Percentiles rank a stretch among this genome's conserved stretches.
Conservation (phyloP, 1,139 yeast genomes). For the Suhomyces yuchorum region DNA sequence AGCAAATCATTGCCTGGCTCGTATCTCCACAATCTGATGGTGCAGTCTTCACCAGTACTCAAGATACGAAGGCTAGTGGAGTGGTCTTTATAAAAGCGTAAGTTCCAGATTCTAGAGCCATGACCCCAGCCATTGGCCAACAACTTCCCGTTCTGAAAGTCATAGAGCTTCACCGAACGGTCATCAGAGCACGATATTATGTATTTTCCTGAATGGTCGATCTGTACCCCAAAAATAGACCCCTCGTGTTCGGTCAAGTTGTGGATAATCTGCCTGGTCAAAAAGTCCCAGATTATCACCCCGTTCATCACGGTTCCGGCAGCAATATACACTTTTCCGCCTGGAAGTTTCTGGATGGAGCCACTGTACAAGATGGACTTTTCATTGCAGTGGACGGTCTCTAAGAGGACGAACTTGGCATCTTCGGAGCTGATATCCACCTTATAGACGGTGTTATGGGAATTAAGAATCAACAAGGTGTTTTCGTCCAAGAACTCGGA, state of each 20-base stretch:
- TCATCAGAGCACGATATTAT: conserved; percentile 91
- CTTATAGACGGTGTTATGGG: conserved; percentile 72
- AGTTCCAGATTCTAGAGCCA: conserved; percentile 88
- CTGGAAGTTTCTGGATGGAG: conserved; percentile 53
- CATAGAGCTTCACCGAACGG: conserved; percentile 80
- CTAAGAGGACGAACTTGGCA: conserved; percentile 27
- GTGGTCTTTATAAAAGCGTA: conserved; percentile 53
- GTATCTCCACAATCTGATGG: conserved; percentile 77
- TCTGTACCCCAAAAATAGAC: conserved; percentile 78
- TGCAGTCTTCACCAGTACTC: conserved; percentile 88
- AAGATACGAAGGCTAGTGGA: conserved; percentile 40
- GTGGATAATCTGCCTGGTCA: conserved; percentile 47
- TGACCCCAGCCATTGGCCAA: conserved; percentile 95
- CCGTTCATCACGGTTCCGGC: conserved; percentile 96
- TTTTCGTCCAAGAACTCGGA: conserved; percentile 49
- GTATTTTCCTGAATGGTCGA: conserved; percentile 56
- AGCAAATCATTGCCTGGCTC: conserved; percentile 26
- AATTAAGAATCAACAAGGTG: conserved; percentile 60
- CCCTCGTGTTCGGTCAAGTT: conserved; percentile 80
- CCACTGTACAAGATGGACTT: conserved; percentile 89
- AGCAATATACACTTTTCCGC: conserved; percentile 54
- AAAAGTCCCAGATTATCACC: conserved; percentile 72
- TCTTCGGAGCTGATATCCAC: conserved; percentile 33
- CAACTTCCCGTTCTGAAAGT: conserved; percentile 53
- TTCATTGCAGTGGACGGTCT: conserved; percentile 59